Evolutionary conservation across 208 protist genomes (phyloP).

Genomic region (Trichomonas vaginalis): DNA sequence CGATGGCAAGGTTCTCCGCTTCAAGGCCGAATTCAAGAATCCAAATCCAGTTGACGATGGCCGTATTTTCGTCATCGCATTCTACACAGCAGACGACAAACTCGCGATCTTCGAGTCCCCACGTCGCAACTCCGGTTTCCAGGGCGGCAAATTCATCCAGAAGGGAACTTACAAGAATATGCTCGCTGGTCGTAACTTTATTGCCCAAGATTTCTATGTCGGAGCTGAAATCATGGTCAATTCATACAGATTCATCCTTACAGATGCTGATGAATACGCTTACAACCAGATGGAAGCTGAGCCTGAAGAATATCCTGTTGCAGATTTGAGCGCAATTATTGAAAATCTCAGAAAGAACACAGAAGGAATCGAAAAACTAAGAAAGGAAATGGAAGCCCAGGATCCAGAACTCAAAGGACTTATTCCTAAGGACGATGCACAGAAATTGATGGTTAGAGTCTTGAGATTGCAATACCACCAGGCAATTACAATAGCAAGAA

Average conservation of each 20-base stretch:
- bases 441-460: not conserved
- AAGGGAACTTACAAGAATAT: not conserved
- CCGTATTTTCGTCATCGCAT: conserved; percentile 22
- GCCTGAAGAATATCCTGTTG: not conserved
- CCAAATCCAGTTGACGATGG: conserved; percentile 12
- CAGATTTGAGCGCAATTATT: not conserved
- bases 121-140: conserved; percentile 31
- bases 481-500: not conserved
- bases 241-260: not conserved
- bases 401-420: not conserved
- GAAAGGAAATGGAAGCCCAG: not conserved
- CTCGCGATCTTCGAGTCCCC: conserved; percentile 23
- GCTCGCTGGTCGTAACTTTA: not conserved
- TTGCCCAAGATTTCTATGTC: conserved; percentile 15
- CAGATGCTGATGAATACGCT: not conserved
- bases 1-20: conserved; percentile 17
- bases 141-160: conserved; percentile 31
- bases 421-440: not conserved
- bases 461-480: not conserved
- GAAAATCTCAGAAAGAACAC: not conserved
- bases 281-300: not conserved
- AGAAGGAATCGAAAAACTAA: not conserved
- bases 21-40: conserved; percentile 24
- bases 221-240: not conserved
- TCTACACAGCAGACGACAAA: conserved; percentile 21